phyloP scores from a whole-genome alignment of 176 grass and related monocot species.

The Dendrocalamus sinicus region DNA sequence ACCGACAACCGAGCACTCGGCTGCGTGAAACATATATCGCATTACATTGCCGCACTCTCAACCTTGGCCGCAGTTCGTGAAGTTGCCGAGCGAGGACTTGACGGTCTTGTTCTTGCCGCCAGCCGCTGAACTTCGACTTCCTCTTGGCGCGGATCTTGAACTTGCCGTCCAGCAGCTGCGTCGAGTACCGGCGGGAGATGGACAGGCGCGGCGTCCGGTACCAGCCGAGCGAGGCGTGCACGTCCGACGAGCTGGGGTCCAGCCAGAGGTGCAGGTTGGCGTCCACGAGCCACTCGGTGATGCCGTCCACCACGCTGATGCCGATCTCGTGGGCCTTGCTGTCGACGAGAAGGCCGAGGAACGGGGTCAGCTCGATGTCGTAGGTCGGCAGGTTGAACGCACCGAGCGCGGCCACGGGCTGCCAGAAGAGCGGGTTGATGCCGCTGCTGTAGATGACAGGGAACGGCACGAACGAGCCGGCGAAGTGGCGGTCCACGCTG shows the following conservation, averaged over 20 bases:
- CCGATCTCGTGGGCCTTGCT: conserved; percentile 60
- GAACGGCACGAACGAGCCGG: conserved; percentile 81
- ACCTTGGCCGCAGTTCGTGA: too few species aligned
- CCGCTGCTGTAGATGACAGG: conserved; percentile 89
- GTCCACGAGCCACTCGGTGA: conserved; percentile 83
- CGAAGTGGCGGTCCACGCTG: conserved; percentile 60
- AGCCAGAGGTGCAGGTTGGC: conserved; percentile 93
- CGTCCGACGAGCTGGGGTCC: conserved; percentile 51
- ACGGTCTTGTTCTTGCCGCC: too few species aligned
- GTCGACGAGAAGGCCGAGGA: conserved; percentile 76
- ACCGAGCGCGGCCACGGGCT: conserved; percentile 77
- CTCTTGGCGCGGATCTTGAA: conserved; percentile 65
- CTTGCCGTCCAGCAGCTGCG: conserved; percentile 47
- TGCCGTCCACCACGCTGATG: conserved; percentile 70
- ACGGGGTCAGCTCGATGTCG: conserved; percentile 82
- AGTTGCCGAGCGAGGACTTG: conserved; percentile 75
- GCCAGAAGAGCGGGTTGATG: conserved; percentile 96
- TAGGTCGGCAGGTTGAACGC: conserved; percentile 87
- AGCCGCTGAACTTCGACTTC: conserved; percentile 58
- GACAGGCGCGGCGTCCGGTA: conserved; percentile 56
- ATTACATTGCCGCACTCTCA: too few species aligned
- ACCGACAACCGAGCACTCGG: too few species aligned
- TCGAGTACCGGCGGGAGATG: conserved; percentile 57
- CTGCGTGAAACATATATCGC: too few species aligned
- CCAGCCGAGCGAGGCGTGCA: conserved; percentile 47